These are phyloP conservation scores for Letharia lupina DNA, from an alignment of 495 filamentous ascomycete genomes.

Conservation along the genomic window DNA sequence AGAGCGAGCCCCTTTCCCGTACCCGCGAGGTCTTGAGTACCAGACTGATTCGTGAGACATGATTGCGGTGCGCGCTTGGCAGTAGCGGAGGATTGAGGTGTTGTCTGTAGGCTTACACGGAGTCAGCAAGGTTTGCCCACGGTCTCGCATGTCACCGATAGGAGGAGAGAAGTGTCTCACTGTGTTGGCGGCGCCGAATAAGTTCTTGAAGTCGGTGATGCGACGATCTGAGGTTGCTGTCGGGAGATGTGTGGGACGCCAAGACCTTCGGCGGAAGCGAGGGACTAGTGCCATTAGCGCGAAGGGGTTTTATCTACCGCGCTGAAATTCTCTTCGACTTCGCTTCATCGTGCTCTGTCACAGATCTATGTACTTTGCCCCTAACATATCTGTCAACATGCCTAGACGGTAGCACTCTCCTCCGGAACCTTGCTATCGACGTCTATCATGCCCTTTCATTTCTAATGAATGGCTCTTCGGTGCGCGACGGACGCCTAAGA, in stretches of 20 bases:
- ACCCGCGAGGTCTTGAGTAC: conserved; percentile 94
- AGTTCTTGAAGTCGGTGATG: neutral
- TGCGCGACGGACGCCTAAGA: neutral
- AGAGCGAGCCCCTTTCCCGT: conserved; percentile 85
- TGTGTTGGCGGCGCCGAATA: neutral
- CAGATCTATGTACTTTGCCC: no score
- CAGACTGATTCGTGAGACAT: conserved; percentile 99
- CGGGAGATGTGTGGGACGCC: conserved; percentile 13
- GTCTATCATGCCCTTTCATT: no score
- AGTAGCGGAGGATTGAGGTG: conserved; percentile 10
- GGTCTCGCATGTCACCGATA: neutral
- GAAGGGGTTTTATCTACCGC: neutral
- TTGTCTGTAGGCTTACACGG: neutral
- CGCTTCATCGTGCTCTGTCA: no score
- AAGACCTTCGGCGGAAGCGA: conserved; percentile 20
- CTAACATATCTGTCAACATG: no score
- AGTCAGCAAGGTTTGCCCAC: neutral
- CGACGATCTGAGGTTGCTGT: conserved; percentile 2
- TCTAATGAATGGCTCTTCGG: neutral
- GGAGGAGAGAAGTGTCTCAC: neutral
- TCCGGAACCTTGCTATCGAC: no score
- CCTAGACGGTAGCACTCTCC: no score
- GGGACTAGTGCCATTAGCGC: conserved; percentile 12
- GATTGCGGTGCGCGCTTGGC: conserved; percentile 39
- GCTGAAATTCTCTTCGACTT: neutral